Evolutionary conservation across 163 green algal genomes (phyloP), one percentile per base, ranked within the genome.

Genomic region (Scenedesmus sp.): DNA sequence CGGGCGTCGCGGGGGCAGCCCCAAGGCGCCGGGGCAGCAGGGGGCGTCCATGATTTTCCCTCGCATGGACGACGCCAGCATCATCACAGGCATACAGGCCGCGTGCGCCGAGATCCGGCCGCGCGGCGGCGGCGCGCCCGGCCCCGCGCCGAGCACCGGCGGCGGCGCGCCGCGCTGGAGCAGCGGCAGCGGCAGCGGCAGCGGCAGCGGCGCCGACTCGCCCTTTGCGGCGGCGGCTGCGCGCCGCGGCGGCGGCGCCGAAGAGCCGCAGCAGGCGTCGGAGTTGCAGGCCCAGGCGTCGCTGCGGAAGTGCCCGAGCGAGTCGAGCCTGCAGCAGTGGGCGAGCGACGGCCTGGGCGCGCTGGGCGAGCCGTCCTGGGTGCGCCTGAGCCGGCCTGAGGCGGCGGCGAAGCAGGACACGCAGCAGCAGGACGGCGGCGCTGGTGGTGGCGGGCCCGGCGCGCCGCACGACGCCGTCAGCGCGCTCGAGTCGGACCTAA

Each of bases 1-100:
- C 11, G n/a, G 7, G 20, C 18, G 6, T 7, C 13, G 20, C 64
- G 33, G 39, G 18, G 15, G 22, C 62, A 70, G 62, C 20, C 33
- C 67, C 2, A 76, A 64, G 50, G 33, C 53, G 34, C n/a, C n/a
- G 67, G 64, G 50, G 22, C 36, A 34, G 56, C 53, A 11, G n/a
- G 24, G 6, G 47, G 47, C 26, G 45, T 20, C 39, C 20, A 48
- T 72, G 22, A 58, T 70, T 6, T 70, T 70, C 15, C 39, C 45
- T 4, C 20, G 57, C 11, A 28, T 70, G 3, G 70, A 78, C 29
- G 70, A 78, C 28, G 70, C 70, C 11, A 70, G 57, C 11, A 48
- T 78, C 3, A 78, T 78, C 44, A 53, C 24, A 1, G 70, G 70
- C 42, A 78, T 78, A 18, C 70, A 78, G 42, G 18, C 70, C 36